phyloP scores from a whole-genome alignment of 139 green algal genomes.

The Picochlorum costavermella region DNA sequence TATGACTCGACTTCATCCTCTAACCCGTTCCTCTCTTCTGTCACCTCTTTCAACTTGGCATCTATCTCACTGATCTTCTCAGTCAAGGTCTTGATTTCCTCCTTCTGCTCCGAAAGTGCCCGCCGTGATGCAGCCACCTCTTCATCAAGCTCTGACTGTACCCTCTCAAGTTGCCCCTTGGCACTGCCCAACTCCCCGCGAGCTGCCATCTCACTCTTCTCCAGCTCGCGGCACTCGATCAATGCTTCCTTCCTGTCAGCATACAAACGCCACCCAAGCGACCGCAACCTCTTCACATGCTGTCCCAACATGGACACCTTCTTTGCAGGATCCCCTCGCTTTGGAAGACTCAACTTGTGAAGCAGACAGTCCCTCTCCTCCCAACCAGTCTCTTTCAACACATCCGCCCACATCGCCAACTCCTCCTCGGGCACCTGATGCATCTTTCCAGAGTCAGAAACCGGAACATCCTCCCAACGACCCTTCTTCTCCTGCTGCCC shows the following conservation, averaged over 20 bases:
- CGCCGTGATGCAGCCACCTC: conserved; percentile 9
- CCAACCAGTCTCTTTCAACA: background rate
- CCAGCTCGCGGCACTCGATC: conserved; percentile 1
- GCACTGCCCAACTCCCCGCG: background rate
- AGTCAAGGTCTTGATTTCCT: conserved; percentile 35
- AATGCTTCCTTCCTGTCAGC: background rate
- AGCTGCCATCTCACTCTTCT: conserved; percentile 13
- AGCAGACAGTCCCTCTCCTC: conserved; percentile 23
- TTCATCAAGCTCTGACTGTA: conserved; percentile 4
- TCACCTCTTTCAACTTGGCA: conserved; percentile 11
- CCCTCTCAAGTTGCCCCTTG: background rate
- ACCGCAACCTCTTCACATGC: conserved; percentile 36
- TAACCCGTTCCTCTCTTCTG: background rate
- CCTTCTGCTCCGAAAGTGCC: conserved; percentile 15
- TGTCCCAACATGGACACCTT: conserved; percentile 29
- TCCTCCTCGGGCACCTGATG: background rate
- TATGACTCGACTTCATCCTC: conserved; percentile 11
- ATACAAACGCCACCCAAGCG: conserved; percentile 34
- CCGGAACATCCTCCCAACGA: no score
- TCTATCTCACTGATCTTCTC: conserved; percentile 10
- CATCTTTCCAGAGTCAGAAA: background rate
- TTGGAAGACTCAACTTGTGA: conserved; percentile 41
- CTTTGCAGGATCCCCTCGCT: conserved; percentile 29
- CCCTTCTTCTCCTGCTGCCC: no score
- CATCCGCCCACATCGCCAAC: conserved; percentile 1